Evolutionary conservation across 1,284 basidiomycete genomes (phyloP), one percentile per base, ranked within the genome.

Genomic region (Coniferiporia weirii): DNA sequence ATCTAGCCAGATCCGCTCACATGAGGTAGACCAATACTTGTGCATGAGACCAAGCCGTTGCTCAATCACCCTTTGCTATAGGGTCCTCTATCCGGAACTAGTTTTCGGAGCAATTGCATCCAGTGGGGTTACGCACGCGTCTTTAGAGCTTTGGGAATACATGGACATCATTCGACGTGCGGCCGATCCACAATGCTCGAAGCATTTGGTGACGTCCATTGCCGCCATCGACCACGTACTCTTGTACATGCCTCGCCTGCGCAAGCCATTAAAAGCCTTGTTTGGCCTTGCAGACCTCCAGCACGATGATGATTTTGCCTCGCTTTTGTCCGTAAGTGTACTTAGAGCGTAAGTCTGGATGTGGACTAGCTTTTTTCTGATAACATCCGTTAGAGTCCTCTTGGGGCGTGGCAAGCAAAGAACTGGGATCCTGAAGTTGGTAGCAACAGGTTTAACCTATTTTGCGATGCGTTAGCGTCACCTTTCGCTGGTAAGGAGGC

Each of bases 71-170:
- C 27, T 19, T n/a, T 34, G 5, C 46, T 22, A 4, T 34, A 62
- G 61, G 53, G 75, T 93, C 35, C 76, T 94, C 9, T 93, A 93
- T 67, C 95, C 95, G 0, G 83, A 96, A 27, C 77, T 95, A 10
- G 91, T 95, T 3, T 95, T 82, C 72, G 96, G 95, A 17, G 89
- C 92, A 0, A 96, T 98, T 63, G 93, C 94, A 1, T 93, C 89
- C 7, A 93, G 90, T 64, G 91, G 91, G 43, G 88, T 91, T 13
- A 90, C 87, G 0, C 88, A 91, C 67, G 89, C 93, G 3, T 73
- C 81, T 12, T 71, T 89, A 17, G 74, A 80, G 59, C 87, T 88
- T 66, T 91, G 89, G 88, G 83, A 91, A 72, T 97, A 96, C 73
- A 89, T 87, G 78, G 93, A 95, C 56, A 80, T 94, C 48, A 93